phyloP scores from a whole-genome alignment of 73 alveolate species.

The Urostyla sp. region DNA sequence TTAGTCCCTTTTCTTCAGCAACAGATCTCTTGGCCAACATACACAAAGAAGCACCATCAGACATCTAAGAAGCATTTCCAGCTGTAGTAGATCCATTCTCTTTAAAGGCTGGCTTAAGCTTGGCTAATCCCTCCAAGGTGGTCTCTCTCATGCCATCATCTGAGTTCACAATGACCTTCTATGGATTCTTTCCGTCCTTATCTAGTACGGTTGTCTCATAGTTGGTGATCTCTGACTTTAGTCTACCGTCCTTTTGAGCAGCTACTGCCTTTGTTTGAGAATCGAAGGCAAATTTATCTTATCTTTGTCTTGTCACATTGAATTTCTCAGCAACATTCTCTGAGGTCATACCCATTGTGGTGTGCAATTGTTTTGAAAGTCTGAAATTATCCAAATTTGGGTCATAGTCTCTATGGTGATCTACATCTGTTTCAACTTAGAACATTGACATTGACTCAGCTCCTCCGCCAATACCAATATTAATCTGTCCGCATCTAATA shows the following conservation, averaged over 20 bases:
- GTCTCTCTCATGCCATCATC: conserved; percentile 89
- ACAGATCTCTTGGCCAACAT: conserved; percentile 74
- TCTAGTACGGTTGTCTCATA: conserved; percentile 19
- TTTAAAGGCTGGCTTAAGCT: conserved; percentile 80
- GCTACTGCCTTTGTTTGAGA: conserved; percentile 69
- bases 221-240: conserved; percentile 63
- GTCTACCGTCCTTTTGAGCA: conserved; percentile 23
- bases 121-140: conserved; percentile 70
- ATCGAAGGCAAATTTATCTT: conserved; percentile 67
- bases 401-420: conserved; percentile 35
- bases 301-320: conserved; percentile 65
- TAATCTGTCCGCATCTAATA: conserved; percentile 65
- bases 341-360: conserved; percentile 80
- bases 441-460: conserved; percentile 71
- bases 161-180: conserved; percentile 2
- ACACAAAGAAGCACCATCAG: conserved; percentile 90
- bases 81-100: conserved; percentile 87
- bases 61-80: conserved; percentile 85
- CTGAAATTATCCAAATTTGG: not conserved
- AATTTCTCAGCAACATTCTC: conserved; percentile 74
- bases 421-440: conserved; percentile 54
- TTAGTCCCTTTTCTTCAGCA: conserved; percentile 62
- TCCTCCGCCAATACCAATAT: conserved; percentile 80
- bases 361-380: conserved; percentile 6
- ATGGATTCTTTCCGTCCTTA: conserved; percentile 1